Percentiles rank a stretch among this genome's conserved stretches.
These are phyloP conservation scores for Trichophaea hybrida DNA, from an alignment of 2,329 filamentous ascomycete species.

Conservation along the genomic window DNA sequence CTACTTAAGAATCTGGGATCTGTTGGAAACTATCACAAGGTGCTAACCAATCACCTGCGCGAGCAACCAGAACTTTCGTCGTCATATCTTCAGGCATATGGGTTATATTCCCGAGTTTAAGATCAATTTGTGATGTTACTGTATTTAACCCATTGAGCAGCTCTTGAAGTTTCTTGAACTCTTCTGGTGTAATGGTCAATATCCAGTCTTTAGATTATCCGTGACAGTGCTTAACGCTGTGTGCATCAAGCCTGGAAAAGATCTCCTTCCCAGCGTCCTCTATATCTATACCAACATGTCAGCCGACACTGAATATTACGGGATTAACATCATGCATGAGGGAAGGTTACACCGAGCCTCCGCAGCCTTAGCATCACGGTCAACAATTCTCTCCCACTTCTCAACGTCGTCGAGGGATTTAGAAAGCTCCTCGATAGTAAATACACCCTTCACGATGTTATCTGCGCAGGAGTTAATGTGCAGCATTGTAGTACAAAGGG, in stretches of 20 bases:
- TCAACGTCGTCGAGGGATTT: neutral
- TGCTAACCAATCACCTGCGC: neutral
- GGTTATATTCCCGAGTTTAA: neutral
- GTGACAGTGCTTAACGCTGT: neutral
- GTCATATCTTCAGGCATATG: neutral
- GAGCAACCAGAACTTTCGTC: neutral
- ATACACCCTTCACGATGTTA: neutral
- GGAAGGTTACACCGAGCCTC: neutral
- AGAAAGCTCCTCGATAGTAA: neutral
- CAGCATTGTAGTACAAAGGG: neutral
- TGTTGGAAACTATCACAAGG: neutral
- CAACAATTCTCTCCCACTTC: neutral
- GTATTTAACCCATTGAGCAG: neutral
- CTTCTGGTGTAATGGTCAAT: neutral
- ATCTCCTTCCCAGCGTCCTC: neutral
- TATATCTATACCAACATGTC: no score
- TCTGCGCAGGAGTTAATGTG: neutral
- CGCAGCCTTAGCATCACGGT: neutral
- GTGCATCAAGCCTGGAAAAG: neutral
- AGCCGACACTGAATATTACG: no score
- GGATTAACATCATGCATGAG: no score
- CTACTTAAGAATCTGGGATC: neutral
- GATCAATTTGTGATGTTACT: neutral
- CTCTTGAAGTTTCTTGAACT: neutral
- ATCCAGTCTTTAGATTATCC: neutral